These are phyloP conservation scores for Mucor saturninus DNA, from an alignment of 371 early-diverging fungal species.

Conservation along the genomic window DNA sequence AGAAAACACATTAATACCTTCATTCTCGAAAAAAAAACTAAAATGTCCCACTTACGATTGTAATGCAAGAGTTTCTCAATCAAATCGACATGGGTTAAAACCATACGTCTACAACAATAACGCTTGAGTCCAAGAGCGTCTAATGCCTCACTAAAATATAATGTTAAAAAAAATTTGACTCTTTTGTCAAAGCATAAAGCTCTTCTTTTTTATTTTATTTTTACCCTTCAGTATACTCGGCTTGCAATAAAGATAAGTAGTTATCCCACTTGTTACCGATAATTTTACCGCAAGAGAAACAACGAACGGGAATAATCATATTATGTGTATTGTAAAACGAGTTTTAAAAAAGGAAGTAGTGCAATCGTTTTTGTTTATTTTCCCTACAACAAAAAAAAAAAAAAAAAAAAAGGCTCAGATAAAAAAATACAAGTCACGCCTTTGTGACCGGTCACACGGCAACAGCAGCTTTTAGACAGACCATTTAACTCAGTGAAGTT, in stretches of 20 bases:
- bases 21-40: neutral
- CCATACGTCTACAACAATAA: conserved; percentile 99
- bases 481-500: no score
- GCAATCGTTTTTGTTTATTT: neutral
- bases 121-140: conserved; percentile 94
- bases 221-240: conserved; percentile 81
- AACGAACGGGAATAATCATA: conserved; percentile 97
- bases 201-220: conserved; percentile 45
- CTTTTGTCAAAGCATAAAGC: no score
- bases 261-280: conserved; percentile 98
- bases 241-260: conserved; percentile 85
- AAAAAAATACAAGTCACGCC: neutral
- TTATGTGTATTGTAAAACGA: conserved; percentile 5
- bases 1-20: neutral
- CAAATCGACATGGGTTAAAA: conserved; percentile 98
- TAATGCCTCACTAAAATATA: conserved; percentile 79
- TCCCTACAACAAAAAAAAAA: conserved; percentile 3
- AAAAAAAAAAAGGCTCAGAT: conserved; percentile 6
- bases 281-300: conserved; percentile 98
- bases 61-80: conserved; percentile 98
- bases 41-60: conserved; percentile 68
- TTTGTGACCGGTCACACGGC: conserved; percentile 8
- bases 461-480: no score
- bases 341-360: conserved; percentile 8
- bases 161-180: neutral